These are phyloP conservation scores for Pseudocercospora vitis DNA, from an alignment of 2,329 filamentous ascomycete genomes.

Conservation along the genomic window DNA sequence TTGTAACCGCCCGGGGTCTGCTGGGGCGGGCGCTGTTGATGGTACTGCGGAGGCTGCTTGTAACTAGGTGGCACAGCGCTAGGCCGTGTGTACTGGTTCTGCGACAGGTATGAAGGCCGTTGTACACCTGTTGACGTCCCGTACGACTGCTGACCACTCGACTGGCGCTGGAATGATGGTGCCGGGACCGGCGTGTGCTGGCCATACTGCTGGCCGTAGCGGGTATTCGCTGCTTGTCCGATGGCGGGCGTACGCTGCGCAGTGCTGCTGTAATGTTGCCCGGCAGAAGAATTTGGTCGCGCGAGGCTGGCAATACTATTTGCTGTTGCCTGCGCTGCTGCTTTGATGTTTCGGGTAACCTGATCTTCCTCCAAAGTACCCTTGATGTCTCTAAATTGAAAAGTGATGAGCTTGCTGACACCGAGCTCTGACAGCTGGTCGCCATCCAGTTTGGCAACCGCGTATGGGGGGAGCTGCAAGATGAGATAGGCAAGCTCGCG, in stretches of 20 bases:
- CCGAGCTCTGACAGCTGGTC: constrained; percentile 81
- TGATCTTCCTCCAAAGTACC: constrained; percentile 86
- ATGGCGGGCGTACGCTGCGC: constrained; percentile 38
- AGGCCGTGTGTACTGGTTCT: constrained; percentile 34
- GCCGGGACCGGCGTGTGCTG: constrained; percentile 28
- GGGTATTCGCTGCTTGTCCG: constrained; percentile 38
- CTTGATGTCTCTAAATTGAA: constrained; percentile 70
- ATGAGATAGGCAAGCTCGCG: constrained; percentile 73
- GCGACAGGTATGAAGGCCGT: constrained; percentile 25
- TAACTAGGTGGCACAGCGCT: constrained; percentile 27
- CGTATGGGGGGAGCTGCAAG: constrained; percentile 75
- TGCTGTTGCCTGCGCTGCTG: constrained; percentile 37
- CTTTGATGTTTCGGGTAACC: constrained; percentile 45
- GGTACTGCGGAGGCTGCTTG: constrained; percentile 32
- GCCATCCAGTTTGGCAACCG: constrained; percentile 80
- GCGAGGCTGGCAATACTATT: constrained; percentile 34
- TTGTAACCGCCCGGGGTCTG: constrained; percentile 26
- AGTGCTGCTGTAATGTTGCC: constrained; percentile 38
- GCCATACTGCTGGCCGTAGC: constrained; percentile 36
- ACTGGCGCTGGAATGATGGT: constrained; percentile 33
- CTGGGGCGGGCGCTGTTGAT: constrained; percentile 24
- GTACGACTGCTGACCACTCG: constrained; percentile 31
- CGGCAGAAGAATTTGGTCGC: constrained; percentile 32
- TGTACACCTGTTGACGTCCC: constrained; percentile 28
- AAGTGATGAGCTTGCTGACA: constrained; percentile 74